These are phyloP conservation scores for Phyllosticta paracitricarpa DNA, from an alignment of 2,329 filamentous ascomycete genomes.

Conservation along the genomic window DNA sequence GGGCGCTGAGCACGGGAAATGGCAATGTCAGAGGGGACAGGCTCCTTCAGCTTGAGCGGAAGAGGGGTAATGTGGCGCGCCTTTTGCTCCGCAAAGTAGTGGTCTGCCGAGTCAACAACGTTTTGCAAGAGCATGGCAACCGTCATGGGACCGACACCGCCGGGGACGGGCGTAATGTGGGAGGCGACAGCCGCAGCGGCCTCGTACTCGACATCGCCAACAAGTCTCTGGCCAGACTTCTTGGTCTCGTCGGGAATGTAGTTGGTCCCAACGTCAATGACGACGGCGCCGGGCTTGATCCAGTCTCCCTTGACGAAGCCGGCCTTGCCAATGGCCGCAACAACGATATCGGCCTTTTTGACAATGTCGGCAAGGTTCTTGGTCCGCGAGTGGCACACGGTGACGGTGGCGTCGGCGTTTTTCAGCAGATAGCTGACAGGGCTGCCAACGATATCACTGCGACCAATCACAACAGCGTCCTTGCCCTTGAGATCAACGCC, in stretches of 20 bases:
- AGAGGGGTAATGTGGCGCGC: constrained; percentile 69
- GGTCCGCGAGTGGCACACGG: constrained; percentile 88
- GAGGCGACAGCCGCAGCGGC: constrained; percentile 78
- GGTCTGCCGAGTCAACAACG: constrained; percentile 74
- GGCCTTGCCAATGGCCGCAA: constrained; percentile 83
- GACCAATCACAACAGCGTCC: constrained; percentile 85
- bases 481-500: constrained; percentile 80
- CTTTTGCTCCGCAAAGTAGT: constrained; percentile 76
- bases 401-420: constrained; percentile 93
- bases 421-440: constrained; percentile 93
- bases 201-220: constrained; percentile 91
- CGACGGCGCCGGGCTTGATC: constrained; percentile 88
- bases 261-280: constrained; percentile 97
- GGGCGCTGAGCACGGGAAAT: constrained; percentile 82
- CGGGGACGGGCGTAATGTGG: constrained; percentile 89
- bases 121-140: constrained; percentile 97
- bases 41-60: constrained; percentile 66
- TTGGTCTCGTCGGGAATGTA: constrained; percentile 81
- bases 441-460: constrained; percentile 95
- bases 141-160: constrained; percentile 96
- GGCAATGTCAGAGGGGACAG: constrained; percentile 92
- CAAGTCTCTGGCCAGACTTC: constrained; percentile 85
- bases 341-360: constrained; percentile 76
- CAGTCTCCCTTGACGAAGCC: constrained; percentile 89
- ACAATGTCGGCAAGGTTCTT: constrained; percentile 61